phyloP scores from a whole-genome alignment of 2,329 filamentous ascomycete species.

The Claviceps citrina region DNA sequence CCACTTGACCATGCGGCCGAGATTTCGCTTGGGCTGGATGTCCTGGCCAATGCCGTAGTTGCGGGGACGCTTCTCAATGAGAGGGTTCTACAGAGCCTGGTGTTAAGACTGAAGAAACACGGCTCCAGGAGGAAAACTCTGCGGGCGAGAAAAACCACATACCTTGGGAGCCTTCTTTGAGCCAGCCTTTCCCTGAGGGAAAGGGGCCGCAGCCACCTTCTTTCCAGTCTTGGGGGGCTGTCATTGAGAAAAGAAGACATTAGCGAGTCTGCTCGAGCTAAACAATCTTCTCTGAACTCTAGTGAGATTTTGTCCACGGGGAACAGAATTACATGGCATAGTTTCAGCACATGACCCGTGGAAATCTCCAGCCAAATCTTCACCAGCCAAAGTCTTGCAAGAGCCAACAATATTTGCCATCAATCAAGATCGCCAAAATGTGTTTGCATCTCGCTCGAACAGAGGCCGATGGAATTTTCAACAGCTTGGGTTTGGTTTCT shows the following conservation, averaged over 20 bases:
- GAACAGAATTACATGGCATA: constrained; percentile 27
- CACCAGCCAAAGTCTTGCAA: constrained; percentile 22
- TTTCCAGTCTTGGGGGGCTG: constrained; percentile 97
- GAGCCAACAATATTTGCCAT: neutral
- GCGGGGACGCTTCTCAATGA: constrained; percentile 92
- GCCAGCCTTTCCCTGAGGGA: constrained; percentile 82
- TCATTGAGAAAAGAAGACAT: constrained; percentile 99
- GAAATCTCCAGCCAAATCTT: constrained; percentile 52
- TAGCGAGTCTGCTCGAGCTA: constrained; percentile 69
- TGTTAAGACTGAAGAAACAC: neutral
- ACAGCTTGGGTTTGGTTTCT: constrained; percentile 10
- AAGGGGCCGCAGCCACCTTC: constrained; percentile 94
- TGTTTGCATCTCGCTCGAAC: constrained; percentile 9
- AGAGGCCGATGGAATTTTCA: constrained; percentile 20
- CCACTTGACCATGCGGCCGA: constrained; percentile 98
- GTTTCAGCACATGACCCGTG: constrained; percentile 33
- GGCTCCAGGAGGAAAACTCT: no score
- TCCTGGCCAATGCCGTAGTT: constrained; percentile 99
- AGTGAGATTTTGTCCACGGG: constrained; percentile 43
- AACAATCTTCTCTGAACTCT: constrained; percentile 82
- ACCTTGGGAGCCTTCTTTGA: constrained; percentile 96
- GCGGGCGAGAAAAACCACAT: constrained; percentile 28
- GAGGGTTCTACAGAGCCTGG: constrained; percentile 60
- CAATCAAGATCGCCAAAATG: neutral
- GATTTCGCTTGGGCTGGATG: constrained; percentile 91